A percentile compares a stretch with the other conserved stretches of the same genome.
Evolutionary conservation across 1,284 basidiomycete species (phyloP).

Genomic region (Amylostereum areolatum): DNA sequence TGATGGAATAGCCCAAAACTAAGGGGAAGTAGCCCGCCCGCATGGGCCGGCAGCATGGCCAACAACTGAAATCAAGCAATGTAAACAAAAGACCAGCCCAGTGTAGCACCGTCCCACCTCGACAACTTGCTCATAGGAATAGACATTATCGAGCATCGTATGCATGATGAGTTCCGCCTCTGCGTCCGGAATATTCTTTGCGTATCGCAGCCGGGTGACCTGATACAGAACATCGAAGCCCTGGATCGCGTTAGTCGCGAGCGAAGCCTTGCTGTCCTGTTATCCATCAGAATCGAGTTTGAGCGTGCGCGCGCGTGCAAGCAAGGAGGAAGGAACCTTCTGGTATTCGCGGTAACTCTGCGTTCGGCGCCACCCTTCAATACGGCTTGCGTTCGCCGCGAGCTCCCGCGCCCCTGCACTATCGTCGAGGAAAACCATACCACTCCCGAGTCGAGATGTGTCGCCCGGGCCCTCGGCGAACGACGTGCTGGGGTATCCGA

Average conservation of each 20-base stretch:
- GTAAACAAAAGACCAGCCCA: neutral
- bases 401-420: conserved; percentile 53
- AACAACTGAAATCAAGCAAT: conserved; percentile 54
- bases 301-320: neutral
- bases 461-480: conserved; percentile 36
- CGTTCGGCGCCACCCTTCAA: conserved; percentile 77
- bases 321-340: conserved; percentile 35
- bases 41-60: conserved; percentile 69
- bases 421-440: conserved; percentile 67
- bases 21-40: conserved; percentile 80
- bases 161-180: conserved; percentile 78
- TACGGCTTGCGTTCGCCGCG: conserved; percentile 59
- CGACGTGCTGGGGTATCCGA: conserved; percentile 51
- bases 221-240: conserved; percentile 74
- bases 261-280: conserved; percentile 51
- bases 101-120: conserved; percentile 53
- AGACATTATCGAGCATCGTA: conserved; percentile 62
- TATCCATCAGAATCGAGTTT: conserved; percentile 3
- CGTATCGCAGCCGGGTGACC: conserved; percentile 58
- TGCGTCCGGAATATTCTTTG: conserved; percentile 49
- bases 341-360: conserved; percentile 59
- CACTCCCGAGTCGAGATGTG: conserved; percentile 51
- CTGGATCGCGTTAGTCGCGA: conserved; percentile 43
- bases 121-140: conserved; percentile 81
- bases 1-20: conserved; percentile 91